Evolutionary conservation across 2,329 filamentous ascomycete genomes (phyloP), one percentile per base, ranked within the genome.

Genomic region (Leptographium flavum): DNA sequence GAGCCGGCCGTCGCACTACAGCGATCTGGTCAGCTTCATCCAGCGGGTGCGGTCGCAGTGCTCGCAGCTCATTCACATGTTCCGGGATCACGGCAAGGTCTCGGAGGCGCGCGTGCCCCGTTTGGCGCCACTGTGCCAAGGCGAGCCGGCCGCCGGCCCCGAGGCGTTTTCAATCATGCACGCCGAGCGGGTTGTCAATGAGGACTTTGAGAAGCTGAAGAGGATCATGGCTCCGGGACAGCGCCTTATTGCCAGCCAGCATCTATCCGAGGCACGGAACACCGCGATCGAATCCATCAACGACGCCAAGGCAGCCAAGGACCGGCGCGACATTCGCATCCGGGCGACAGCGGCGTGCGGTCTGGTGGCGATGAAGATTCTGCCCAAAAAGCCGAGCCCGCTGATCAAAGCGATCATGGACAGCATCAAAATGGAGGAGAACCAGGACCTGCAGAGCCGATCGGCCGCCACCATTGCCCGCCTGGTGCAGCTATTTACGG

Each of bases 391-490:
- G 60, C 87, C 90, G 10, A 87, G 86, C 50, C 76, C 81, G 17
- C 78, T 94, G 13, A 98, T 98, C 65, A 95, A 94, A 64, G 86
- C 81, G 3, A 84, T 98, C 63, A 98, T 98, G 92, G 92, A 98
- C 60, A 96, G 90, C 56, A 76, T 98, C 57, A 98, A 96, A 64
- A 81, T 79, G 32, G 93, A 98, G 59, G 92, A 95, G 55, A 96
- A 93, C 56, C 64, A 82, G 25, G 85, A 92, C 53, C 70, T 98
- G 2, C 92, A 98, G 60, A 78, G 76, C 54, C 83, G 90, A 22
- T 94, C 90, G 25, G 86, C 88, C 2, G 77, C 76, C 14, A 88
- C 87, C 3, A 83, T 98, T 43, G 86, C 87, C 6, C 76, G 74
- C 33, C 76, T 96, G 19, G 81, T 98, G n/a, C 80, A 85, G 52